Evolutionary conservation across 257 asterid species (phyloP), one percentile per base, ranked within the genome.

Genomic region (Penstemon barbatus): DNA sequence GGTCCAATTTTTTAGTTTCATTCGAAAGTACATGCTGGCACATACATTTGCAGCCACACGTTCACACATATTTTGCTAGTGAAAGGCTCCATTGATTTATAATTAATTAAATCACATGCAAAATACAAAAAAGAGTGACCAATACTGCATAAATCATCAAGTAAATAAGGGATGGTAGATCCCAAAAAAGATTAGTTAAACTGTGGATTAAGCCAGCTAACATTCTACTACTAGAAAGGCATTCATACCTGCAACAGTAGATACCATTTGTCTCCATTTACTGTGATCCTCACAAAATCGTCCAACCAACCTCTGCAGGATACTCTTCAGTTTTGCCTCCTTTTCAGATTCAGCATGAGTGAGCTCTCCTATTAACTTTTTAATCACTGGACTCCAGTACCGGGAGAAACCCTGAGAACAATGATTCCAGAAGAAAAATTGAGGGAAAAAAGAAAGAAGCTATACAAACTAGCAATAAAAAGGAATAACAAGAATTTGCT

Each of bases 231-330:
- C 57, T 72, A 82, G 55, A 75, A 61, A 70, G 63, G 54, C 59
- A 71, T 61, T 38, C 50, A 15, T 83, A 93, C 99, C 99, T 84
- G 96, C 95, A 77, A 82, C 56, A 51, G 87, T 81, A 67, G 86
- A 77, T 76, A 93, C 90, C 80, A 88, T 61, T 69, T 83, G 92
- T 82, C 97, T 87, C 99, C 99, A 93, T 79, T 81, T 84, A 66
- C 64, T 48, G 69, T 88, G 99, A 76, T 85, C 80, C 63, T 80
- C 89, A 70, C 96, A 84, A 74, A 93, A 93, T 57, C 84, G 83
- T 79, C 65, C 88, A 61, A 88, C 83, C 78, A 90, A 73, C 70
- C 96, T 86, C 81, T 80, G 97, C 79, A 93, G 86, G 77, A 90
- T 90, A 84, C 85, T 84, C 79, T 89, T 93, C 79, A 93, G 76